Percentiles rank a stretch among this genome's conserved stretches.
These are phyloP conservation scores for Aspergillus asperescens DNA, from an alignment of 495 filamentous ascomycete species.

Conservation along the genomic window DNA sequence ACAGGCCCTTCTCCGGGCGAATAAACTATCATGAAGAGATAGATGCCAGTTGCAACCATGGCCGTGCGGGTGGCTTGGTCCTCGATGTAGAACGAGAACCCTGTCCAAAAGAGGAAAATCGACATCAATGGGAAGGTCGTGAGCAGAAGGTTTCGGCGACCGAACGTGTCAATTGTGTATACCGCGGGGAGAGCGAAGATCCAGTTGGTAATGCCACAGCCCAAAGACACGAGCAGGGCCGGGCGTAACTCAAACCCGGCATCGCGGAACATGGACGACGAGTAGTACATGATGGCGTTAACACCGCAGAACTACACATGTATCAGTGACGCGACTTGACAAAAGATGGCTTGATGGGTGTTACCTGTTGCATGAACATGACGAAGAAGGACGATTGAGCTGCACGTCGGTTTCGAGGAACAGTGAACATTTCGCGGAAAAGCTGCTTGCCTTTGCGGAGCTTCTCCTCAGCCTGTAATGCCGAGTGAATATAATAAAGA, in stretches of 20 bases:
- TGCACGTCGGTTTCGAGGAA: conserved; percentile 50
- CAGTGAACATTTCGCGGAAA: conserved; percentile 48
- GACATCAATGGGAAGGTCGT: conserved; percentile 61
- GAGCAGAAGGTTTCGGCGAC: conserved; percentile 55
- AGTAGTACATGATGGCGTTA: conserved; percentile 52
- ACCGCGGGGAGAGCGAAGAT: conserved; percentile 62
- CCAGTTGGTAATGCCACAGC: conserved; percentile 62
- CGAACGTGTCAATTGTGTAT: conserved; percentile 63
- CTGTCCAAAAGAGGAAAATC: conserved; percentile 52
- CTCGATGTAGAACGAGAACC: conserved; percentile 52
- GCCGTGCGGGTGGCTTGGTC: conserved; percentile 34
- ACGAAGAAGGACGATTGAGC: conserved; percentile 47
- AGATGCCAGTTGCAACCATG: conserved; percentile 43
- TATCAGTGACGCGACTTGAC: background rate
- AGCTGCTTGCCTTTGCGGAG: conserved; percentile 42
- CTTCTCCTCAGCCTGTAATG: conserved; percentile 39
- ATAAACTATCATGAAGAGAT: conserved; percentile 49
- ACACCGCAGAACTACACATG: conserved; percentile 41
- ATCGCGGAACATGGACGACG: conserved; percentile 51
- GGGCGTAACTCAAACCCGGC: too few relatives aligned
- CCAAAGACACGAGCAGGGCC: conserved; percentile 53
- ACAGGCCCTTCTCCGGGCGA: conserved; percentile 54
- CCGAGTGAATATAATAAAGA: conserved; percentile 50
- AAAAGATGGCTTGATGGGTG: background rate
- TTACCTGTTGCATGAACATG: conserved; percentile 46